Evolutionary conservation across 2,329 filamentous ascomycete genomes (phyloP), one percentile per base, ranked within the genome.

Genomic region (Aureobasidium sp.): DNA sequence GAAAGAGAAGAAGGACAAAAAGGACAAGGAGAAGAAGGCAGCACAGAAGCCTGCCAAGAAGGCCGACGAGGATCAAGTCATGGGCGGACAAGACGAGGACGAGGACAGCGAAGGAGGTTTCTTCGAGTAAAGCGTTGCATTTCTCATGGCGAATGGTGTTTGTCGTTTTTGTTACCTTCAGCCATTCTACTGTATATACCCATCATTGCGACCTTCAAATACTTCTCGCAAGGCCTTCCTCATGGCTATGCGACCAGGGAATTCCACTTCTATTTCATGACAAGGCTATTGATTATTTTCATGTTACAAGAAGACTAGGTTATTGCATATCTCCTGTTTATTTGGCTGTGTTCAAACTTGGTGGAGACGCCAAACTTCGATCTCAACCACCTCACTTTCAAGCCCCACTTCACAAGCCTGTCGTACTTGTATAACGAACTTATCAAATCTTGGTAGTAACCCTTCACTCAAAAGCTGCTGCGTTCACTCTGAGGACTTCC

Each of bases 51-150:
- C 62, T 15, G 54, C 62, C 29, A 52, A 54, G 34, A 45, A 47
- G 10, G 34, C 30, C 32, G 62, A 55, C 25, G 44, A 61, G n/a
- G 54, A 60, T 16, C 54, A 55, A 21, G 34, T 27, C 16, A 59
- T 59, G 54, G 45, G 61, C 21, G 59, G 57, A 16, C 55, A 61
- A 27, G 68, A 69, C 16, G 68, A 67, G 37, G 72, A 70, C 53
- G 70, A 73, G 41, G 71, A 71, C 52, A 72, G 68, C 61, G 72
- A 72, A 50, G 70, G 69, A 44, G 72, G 70, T 9, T 74, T 74
- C 68, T 74, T 74, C 64, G 72, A 72, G 60, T 62, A 63, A 50
- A 39, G 44, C 15, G n/a, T 15, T 47, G 45, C 27, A 32, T 53
- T 25, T 29, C 8, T 16, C 16, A 52, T 25, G 37, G 44, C 45